Evolutionary conservation across 2,329 filamentous ascomycete species (phyloP).

Genomic region (Phialemonium atrogriseum): DNA sequence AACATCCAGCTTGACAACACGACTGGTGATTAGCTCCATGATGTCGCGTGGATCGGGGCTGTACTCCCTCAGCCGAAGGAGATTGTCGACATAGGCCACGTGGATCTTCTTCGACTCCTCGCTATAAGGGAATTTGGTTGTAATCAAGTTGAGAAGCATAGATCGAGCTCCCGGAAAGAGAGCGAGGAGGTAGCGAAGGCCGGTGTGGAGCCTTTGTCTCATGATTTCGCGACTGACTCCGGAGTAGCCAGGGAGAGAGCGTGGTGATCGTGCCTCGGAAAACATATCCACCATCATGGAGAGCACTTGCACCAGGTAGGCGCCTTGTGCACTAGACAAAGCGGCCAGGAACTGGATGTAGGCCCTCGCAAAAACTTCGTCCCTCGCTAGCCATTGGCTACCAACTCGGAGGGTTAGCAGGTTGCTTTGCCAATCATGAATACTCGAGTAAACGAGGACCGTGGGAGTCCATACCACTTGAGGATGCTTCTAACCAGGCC

Average conservation of each 20-base stretch:
- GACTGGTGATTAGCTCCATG: constrained; percentile 73
- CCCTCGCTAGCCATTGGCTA: constrained; percentile 59
- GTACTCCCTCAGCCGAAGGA: constrained; percentile 70
- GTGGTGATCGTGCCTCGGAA: constrained; percentile 38
- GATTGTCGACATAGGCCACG: constrained; percentile 79
- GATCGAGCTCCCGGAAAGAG: constrained; percentile 74
- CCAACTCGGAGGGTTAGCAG: too few relatives aligned
- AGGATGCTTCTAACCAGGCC: constrained; percentile 51
- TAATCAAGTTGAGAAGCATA: constrained; percentile 59
- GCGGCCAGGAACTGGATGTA: constrained; percentile 62
- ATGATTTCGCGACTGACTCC: constrained; percentile 56
- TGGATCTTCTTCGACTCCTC: constrained; percentile 72
- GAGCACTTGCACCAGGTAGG: constrained; percentile 66
- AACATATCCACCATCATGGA: constrained; percentile 77
- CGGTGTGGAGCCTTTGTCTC: constrained; percentile 66
- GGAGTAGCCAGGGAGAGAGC: constrained; percentile 39
- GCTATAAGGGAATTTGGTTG: constrained; percentile 64
- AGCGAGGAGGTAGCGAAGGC: constrained; percentile 66
- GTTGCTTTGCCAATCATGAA: too few relatives aligned
- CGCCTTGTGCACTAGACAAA: constrained; percentile 74
- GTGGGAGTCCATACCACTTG: too few relatives aligned
- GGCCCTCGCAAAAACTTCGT: constrained; percentile 56
- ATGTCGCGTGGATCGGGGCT: constrained; percentile 72
- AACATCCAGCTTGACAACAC: constrained; percentile 88
- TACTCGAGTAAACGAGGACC: too few relatives aligned